A percentile compares a stretch with the other conserved stretches of the same genome.
Conservation (phyloP, 345 rosid species). For the Hibiscus mutabilis region DNA sequence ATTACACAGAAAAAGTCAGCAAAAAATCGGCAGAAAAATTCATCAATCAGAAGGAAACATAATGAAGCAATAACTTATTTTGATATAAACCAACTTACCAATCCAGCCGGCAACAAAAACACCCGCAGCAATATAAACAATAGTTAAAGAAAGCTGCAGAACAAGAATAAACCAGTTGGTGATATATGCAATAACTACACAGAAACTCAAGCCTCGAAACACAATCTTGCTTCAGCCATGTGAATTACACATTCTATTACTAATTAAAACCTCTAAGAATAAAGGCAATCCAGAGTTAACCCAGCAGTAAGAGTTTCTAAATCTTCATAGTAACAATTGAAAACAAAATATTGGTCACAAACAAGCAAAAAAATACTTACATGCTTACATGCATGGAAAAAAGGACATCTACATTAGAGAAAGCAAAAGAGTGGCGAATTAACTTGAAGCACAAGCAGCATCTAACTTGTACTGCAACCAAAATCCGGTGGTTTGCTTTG, state of each 20-base stretch:
- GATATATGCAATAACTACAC: neutral
- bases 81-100: conserved; percentile 42
- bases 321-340: neutral
- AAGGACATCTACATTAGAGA: too few species aligned
- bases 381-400: too few species aligned
- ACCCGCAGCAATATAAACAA: conserved; percentile 75
- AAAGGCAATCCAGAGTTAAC: too few species aligned
- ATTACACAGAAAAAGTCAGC: conserved; percentile 36
- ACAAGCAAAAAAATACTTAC: too few species aligned
- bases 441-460: neutral
- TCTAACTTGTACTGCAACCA: neutral
- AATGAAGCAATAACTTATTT: neutral
- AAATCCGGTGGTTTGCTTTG: neutral
- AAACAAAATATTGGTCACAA: neutral
- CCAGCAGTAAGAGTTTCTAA: neutral
- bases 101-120: conserved; percentile 96
- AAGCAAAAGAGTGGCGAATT: too few species aligned
- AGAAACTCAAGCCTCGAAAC: neutral
- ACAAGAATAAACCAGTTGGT: conserved; percentile 16
- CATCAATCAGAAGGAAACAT: too few species aligned
- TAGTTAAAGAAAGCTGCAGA: conserved; percentile 70
- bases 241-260: neutral
- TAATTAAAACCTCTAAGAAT: neutral
- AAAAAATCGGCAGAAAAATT: conserved; percentile 6
- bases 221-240: neutral